Conservation (phyloP, 257 asterid genomes). For the Coffea canephora region DNA sequence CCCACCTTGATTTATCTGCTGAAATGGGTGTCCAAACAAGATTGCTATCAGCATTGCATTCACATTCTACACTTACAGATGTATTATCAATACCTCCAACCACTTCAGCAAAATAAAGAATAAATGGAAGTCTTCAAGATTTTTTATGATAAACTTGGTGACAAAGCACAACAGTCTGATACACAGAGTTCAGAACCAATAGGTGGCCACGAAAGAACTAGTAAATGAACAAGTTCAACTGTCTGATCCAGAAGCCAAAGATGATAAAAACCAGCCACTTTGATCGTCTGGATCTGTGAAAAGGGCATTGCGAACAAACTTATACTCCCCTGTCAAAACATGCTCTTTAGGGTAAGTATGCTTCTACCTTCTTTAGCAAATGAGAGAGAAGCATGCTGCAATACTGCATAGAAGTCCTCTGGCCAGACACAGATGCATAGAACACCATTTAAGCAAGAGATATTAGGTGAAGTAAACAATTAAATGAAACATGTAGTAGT, state of each 20-base stretch:
- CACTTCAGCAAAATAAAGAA: constrained; percentile 69
- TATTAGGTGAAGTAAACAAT: background rate
- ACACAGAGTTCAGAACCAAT: no score
- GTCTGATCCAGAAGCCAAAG: constrained; percentile 92
- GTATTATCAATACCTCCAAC: constrained; percentile 68
- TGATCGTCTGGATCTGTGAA: constrained; percentile 98
- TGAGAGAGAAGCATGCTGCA: constrained; percentile 71
- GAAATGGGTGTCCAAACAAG: constrained; percentile 68
- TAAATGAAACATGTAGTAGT: background rate
- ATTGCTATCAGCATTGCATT: constrained; percentile 35
- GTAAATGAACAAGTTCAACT: constrained; percentile 47
- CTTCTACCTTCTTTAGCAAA: constrained; percentile 55
- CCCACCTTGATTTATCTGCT: constrained; percentile 41
- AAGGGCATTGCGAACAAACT: constrained; percentile 84
- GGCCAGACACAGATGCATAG: constrained; percentile 4
- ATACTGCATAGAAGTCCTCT: constrained; percentile 8
- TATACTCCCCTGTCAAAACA: constrained; percentile 66
- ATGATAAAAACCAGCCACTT: constrained; percentile 97
- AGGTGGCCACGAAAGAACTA: constrained; percentile 88
- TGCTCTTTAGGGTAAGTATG: constrained; percentile 49
- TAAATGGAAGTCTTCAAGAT: constrained; percentile 55
- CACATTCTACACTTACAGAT: constrained; percentile 63
- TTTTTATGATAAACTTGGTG: constrained; percentile 40
- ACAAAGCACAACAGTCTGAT: constrained; percentile 28
- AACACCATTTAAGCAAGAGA: background rate